Evolutionary conservation across 1,284 basidiomycete species (phyloP).

Genomic region (Grifola frondosa): DNA sequence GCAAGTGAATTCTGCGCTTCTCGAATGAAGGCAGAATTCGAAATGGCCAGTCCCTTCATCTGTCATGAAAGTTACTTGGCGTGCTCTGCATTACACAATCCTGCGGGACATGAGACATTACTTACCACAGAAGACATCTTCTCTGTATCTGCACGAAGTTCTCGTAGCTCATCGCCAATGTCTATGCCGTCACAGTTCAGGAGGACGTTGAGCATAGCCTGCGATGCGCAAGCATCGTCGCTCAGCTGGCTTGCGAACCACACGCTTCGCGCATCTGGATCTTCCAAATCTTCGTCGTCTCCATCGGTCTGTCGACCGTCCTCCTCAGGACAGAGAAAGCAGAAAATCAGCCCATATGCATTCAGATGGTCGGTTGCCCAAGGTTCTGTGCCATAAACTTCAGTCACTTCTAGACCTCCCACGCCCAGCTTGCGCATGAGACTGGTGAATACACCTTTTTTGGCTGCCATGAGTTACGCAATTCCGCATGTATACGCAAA

Average conservation of each 20-base stretch:
- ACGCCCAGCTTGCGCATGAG: slow-evolving; percentile 54
- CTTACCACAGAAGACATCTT: slow-evolving; percentile 57
- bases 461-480: background rate
- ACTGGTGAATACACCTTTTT: slow-evolving; percentile 55
- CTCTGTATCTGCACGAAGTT: slow-evolving; percentile 50
- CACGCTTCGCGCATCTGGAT: slow-evolving; percentile 51
- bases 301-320: slow-evolving; percentile 42
- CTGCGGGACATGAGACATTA: slow-evolving; percentile 1
- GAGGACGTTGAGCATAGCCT: slow-evolving; percentile 58
- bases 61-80: no score
- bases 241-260: slow-evolving; percentile 71
- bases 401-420: slow-evolving; percentile 49
- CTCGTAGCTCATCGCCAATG: slow-evolving; percentile 43
- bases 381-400: slow-evolving; percentile 61
- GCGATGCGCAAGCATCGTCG: slow-evolving; percentile 62
- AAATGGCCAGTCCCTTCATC: slow-evolving; percentile 64
- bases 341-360: slow-evolving; percentile 55
- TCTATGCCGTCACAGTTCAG: slow-evolving; percentile 53
- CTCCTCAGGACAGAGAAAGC: slow-evolving; percentile 56
- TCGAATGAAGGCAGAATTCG: slow-evolving; percentile 51
- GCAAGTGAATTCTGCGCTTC: slow-evolving; percentile 58
- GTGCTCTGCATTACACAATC: no score
- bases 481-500: background rate
- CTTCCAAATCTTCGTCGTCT: slow-evolving; percentile 46
- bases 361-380: slow-evolving; percentile 58